Evolutionary conservation across 2,329 filamentous ascomycete species (phyloP), one percentile per base, ranked within the genome.

Genomic region (Colletotrichum tropicicola): DNA sequence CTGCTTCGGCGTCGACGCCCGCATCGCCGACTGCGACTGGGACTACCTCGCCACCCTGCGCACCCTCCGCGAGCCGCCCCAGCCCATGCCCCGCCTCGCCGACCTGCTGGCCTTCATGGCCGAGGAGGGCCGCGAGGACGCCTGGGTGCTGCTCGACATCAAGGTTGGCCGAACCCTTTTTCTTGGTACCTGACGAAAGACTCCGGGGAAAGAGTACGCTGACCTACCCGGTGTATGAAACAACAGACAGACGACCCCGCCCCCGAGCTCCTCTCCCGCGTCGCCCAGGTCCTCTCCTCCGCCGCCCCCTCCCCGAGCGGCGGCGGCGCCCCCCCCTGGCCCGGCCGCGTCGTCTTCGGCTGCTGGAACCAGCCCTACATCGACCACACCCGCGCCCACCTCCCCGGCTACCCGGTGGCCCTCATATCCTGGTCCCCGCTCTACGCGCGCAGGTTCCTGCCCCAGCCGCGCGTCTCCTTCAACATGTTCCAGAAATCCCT

Each of bases 71-170:
- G 85, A 86, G 66, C 93, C 93, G 8, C 85, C 88, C 59, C 85
- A 92, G 74, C 82, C 84, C 1, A 90, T 98, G 88, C 89, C 94
- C 5, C 83, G 91, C 28, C 81, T 98, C 12, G 71, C 78, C 21
- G 94, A 98, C 72, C 79, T 98, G 56, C 81, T 98, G 8, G 83
- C 87, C 63, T 95, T 91, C 73, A 76, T 98, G 55, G 82, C 86
- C 0, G 80, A 86, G 68, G 89, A 89, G 0, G 90, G 83, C 1
- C 75, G 86, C 39, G 87, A 92, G 71, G 76, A 90, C 44, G 82
- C 94, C 9, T 97, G 94, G 94, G 71, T 96, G 6, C 77, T 98
- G 66, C 81, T 98, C 4, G 95, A 98, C 75, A 92, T 98, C 75
- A 98, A 98, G 83, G 90, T 92, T 76, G 19, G 68, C 51, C 12